phyloP scores from a whole-genome alignment of 2,329 filamentous ascomycete genomes.

The Neurospora crassa region DNA sequence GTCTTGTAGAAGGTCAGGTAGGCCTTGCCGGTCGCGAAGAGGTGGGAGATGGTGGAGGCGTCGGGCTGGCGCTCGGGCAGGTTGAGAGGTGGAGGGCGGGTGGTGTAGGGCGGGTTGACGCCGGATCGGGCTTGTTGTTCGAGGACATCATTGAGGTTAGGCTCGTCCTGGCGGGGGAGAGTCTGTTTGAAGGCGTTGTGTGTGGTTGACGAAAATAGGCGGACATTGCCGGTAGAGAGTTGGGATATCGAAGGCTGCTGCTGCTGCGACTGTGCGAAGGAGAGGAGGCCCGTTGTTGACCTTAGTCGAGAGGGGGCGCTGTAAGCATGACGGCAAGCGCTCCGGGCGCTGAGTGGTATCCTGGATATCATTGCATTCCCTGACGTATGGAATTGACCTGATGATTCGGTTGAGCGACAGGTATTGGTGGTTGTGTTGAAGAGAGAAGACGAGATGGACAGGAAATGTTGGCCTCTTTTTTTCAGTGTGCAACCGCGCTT shows the following conservation, averaged over 20 bases:
- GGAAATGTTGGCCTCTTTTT: neutral
- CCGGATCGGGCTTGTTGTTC: neutral
- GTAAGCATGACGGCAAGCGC: neutral
- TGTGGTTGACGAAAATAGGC: neutral
- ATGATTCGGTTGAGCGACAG: neutral
- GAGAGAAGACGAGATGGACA: neutral
- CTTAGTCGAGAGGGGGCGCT: neutral
- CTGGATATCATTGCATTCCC: neutral
- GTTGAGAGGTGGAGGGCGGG: slow-evolving; percentile 59
- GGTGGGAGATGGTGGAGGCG: slow-evolving; percentile 39
- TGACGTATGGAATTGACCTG: neutral
- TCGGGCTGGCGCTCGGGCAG: slow-evolving; percentile 45
- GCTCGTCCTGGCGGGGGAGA: neutral
- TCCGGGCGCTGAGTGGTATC: neutral
- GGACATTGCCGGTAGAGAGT: neutral
- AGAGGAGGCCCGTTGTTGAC: neutral
- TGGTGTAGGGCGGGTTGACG: slow-evolving; percentile 60
- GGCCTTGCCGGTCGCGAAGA: slow-evolving; percentile 57
- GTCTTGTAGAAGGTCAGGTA: slow-evolving; percentile 83
- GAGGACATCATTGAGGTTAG: neutral
- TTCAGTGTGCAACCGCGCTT: neutral
- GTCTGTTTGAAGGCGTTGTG: slow-evolving; percentile 1
- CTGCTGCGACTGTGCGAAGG: neutral
- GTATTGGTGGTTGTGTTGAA: neutral
- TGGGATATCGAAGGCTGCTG: neutral